phyloP scores from a whole-genome alignment of 2,329 filamentous ascomycete species.

The Trichoderma asperellum region DNA sequence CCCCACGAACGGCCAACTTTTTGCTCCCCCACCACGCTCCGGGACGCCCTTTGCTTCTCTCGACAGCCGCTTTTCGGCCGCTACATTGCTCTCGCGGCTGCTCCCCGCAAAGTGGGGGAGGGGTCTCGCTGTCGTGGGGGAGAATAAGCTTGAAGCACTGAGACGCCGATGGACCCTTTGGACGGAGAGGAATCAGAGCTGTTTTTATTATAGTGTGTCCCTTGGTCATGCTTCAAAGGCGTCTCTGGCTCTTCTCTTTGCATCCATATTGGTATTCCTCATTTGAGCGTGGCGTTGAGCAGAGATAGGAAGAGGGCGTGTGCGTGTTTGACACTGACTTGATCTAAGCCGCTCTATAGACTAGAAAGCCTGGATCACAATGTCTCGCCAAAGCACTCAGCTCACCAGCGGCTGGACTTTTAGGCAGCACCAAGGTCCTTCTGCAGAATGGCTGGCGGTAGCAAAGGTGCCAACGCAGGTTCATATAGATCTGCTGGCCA shows the following conservation, averaged over 20 bases:
- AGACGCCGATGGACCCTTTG: background rate
- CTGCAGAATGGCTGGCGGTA: constrained; percentile 42
- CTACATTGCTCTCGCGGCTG: constrained; percentile 30
- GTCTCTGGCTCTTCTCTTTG: background rate
- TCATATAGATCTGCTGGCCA: constrained; percentile 45
- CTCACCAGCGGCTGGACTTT: constrained; percentile 37
- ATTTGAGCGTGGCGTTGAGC: background rate
- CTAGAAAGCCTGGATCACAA: background rate
- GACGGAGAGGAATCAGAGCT: background rate
- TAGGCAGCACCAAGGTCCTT: constrained; percentile 35
- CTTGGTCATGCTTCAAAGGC: background rate
- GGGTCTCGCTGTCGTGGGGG: constrained; percentile 22
- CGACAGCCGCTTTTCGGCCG: constrained; percentile 19
- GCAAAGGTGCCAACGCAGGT: constrained; percentile 43
- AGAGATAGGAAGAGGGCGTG: background rate
- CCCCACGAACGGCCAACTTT: constrained; percentile 15
- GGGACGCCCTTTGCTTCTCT: background rate
- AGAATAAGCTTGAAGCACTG: background rate
- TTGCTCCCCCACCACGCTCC: background rate
- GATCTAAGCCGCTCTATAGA: background rate
- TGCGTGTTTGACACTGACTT: background rate
- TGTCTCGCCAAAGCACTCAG: constrained; percentile 21
- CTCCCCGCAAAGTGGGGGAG: constrained; percentile 33
- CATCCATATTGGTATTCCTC: background rate
- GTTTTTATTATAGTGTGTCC: background rate